Percentiles rank a stretch among this genome's conserved stretches.
phyloP scores from a whole-genome alignment of 345 rosid genomes.

The Pseudoturritis turrita region DNA sequence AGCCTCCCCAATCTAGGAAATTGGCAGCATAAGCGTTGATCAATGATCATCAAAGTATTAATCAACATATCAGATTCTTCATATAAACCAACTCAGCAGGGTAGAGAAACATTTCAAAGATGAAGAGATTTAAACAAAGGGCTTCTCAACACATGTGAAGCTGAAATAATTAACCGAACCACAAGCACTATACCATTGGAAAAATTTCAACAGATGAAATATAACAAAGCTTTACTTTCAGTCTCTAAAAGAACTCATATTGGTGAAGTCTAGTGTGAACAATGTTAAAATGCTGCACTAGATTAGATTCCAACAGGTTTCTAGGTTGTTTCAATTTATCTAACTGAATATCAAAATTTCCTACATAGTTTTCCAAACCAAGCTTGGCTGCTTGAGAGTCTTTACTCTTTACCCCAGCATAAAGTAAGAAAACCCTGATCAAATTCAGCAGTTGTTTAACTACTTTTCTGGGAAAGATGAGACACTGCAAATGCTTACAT shows the following conservation, averaged over 20 bases:
- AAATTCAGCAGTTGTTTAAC: no score
- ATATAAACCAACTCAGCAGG: neutral
- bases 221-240: neutral
- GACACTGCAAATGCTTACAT: slow-evolving; percentile 9
- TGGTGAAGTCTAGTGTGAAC: neutral
- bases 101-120: neutral
- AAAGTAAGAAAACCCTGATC: neutral
- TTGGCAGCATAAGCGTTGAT: neutral
- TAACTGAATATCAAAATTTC: no score
- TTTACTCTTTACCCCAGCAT: no score
- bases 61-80: neutral
- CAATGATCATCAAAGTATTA: slow-evolving; percentile 1
- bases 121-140: neutral
- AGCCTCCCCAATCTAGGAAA: slow-evolving; percentile 80
- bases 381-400: neutral
- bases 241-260: neutral
- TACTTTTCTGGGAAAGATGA: no score
- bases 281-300: neutral
- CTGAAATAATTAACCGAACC: neutral
- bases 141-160: neutral
- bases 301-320: neutral
- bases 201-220: neutral
- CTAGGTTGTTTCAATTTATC: no score
- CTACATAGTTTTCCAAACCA: neutral
- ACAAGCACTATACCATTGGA: neutral